A percentile compares a stretch with the other conserved stretches of the same genome.
Evolutionary conservation across 371 early-diverging fungal species (phyloP).

Genomic region (Vairimorpha necatrix): DNA sequence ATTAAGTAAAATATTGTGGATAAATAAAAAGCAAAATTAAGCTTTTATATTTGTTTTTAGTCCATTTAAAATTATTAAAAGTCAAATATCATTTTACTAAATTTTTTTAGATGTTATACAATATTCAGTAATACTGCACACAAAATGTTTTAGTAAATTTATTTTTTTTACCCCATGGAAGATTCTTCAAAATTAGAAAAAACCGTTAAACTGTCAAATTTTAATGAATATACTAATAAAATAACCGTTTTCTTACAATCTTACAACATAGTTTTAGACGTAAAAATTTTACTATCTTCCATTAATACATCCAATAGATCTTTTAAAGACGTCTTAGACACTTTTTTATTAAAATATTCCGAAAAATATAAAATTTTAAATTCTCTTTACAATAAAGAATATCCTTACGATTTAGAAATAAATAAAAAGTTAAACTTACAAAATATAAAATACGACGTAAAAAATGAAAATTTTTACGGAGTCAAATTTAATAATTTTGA

Average conservation of each 20-base stretch:
- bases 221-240: background rate
- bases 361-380: background rate
- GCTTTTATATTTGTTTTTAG: no score
- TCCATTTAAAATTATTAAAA: no score
- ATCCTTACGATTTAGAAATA: constrained; percentile 7
- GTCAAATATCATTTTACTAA: no score
- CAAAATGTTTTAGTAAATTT: no score
- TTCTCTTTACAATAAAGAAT: background rate
- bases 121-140: no score
- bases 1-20: no score
- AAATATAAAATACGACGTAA: background rate
- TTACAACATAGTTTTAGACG: background rate
- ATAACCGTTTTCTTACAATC: background rate
- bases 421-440: background rate
- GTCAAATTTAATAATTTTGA: background rate
- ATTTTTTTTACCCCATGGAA: no score
- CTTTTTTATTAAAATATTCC: constrained; percentile 2
- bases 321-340: background rate
- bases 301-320: background rate
- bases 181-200: no score
- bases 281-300: background rate
- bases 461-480: background rate
- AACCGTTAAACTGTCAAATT: no score
- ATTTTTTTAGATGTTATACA: no score
- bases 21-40: no score